Conservation (phyloP, 176 grass and related monocot genomes). For the Phyllostachys edulis region DNA sequence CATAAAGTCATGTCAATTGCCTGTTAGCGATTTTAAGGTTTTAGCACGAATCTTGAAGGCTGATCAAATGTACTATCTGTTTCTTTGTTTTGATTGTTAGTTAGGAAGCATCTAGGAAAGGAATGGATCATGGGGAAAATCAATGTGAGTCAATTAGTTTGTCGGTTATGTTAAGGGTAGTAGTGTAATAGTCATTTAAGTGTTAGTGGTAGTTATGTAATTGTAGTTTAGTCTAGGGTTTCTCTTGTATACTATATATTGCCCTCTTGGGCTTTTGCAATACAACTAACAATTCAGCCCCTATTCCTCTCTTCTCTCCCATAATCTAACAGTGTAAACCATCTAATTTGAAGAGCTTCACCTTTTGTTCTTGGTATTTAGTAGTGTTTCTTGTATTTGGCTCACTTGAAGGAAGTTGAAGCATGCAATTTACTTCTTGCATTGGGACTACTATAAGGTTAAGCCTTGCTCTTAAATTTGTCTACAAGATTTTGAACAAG, state of each 20-base stretch:
- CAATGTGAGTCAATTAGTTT: not conserved
- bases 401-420: not conserved
- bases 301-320: no score
- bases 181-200: no score
- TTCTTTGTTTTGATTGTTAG: not conserved
- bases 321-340: not conserved
- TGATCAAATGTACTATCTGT: not conserved
- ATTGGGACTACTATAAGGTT: not conserved
- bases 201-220: no score
- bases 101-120: constrained; percentile 1
- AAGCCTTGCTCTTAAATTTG: not conserved
- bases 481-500: not conserved
- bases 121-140: constrained; percentile 9
- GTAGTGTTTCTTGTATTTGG: not conserved
- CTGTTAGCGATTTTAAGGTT: no score
- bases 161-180: not conserved
- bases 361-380: not conserved
- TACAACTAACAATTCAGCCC: no score
- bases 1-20: not conserved
- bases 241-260: no score
- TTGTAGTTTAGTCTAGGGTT: no score
- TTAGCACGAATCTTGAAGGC: not conserved
- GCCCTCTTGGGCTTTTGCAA: no score
- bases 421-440: not conserved
- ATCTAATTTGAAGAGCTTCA: not conserved